A percentile compares a stretch with the other conserved stretches of the same genome.
phyloP scores from a whole-genome alignment of 2,329 filamentous ascomycete species.

The Rutstroemia sp. region DNA sequence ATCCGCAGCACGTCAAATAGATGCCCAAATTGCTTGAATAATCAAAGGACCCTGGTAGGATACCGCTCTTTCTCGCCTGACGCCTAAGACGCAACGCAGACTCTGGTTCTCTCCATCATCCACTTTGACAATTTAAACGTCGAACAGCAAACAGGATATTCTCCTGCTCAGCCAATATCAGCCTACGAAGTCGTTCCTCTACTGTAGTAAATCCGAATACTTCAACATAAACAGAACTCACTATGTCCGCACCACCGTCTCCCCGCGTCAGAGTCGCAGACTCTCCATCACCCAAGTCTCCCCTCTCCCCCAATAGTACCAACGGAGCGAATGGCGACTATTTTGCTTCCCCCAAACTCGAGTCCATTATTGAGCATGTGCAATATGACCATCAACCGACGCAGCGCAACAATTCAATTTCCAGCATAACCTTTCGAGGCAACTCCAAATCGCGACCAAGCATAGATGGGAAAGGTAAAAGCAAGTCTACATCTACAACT shows the following conservation, averaged over 20 bases:
- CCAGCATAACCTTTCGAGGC: slow-evolving; percentile 24
- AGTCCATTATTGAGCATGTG: slow-evolving; percentile 29
- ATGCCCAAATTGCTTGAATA: background rate
- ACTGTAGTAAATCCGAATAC: background rate
- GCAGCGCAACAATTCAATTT: slow-evolving; percentile 17
- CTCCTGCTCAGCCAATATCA: background rate
- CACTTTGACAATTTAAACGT: slow-evolving; percentile 3
- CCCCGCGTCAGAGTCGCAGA: background rate
- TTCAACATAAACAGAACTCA: background rate
- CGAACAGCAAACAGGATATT: slow-evolving; percentile 1
- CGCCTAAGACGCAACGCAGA: slow-evolving; percentile 1
- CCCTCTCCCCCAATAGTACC: slow-evolving; percentile 19
- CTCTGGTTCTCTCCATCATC: slow-evolving; percentile 2
- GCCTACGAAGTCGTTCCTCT: background rate
- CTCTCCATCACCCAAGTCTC: slow-evolving; percentile 15
- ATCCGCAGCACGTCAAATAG: too few species aligned
- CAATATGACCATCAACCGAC: slow-evolving; percentile 20
- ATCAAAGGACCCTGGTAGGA: background rate
- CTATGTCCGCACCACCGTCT: slow-evolving; percentile 9
- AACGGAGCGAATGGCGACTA: slow-evolving; percentile 11
- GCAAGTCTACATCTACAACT: slow-evolving; percentile 22
- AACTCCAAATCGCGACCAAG: slow-evolving; percentile 13
- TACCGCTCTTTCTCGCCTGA: slow-evolving; percentile 10
- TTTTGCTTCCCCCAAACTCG: slow-evolving; percentile 19
- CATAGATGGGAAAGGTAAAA: slow-evolving; percentile 13